These are phyloP conservation scores for Colletotrichum kahawae DNA, from an alignment of 2,329 filamentous ascomycete species.

Conservation along the genomic window DNA sequence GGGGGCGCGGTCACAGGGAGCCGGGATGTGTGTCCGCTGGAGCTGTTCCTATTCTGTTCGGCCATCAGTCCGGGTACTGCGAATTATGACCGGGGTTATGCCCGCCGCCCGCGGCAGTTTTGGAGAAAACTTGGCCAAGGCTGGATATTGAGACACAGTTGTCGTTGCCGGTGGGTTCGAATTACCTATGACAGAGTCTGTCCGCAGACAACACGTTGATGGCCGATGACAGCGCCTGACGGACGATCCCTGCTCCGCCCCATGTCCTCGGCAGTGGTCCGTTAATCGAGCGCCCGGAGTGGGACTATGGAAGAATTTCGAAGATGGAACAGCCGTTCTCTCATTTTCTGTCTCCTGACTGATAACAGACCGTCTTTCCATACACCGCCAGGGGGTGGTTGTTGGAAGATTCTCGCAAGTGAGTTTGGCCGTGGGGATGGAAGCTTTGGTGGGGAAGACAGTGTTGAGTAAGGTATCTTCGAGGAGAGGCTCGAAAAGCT, in stretches of 20 bases:
- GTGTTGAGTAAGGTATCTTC: not conserved
- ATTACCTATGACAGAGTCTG: not conserved
- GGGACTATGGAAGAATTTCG: not conserved
- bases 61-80: not conserved
- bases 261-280: not conserved
- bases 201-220: not conserved
- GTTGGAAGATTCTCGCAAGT: slow-evolving; percentile 18
- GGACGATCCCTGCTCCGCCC: not conserved
- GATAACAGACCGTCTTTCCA: not conserved
- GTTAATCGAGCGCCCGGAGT: not conserved
- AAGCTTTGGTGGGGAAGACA: not conserved
- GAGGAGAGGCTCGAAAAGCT: not conserved
- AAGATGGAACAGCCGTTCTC: not conserved
- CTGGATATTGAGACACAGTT: not conserved
- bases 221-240: not conserved
- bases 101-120: not conserved
- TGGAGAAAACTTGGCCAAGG: not conserved
- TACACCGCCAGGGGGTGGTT: not conserved
- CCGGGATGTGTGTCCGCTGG: not conserved
- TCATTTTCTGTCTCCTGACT: not conserved
- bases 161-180: not conserved
- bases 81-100: not conserved
- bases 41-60: not conserved
- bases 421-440: not conserved
- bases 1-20: not conserved